Evolutionary conservation across 23 red algal species (phyloP).

Genomic region (Gracilaria caudata): DNA sequence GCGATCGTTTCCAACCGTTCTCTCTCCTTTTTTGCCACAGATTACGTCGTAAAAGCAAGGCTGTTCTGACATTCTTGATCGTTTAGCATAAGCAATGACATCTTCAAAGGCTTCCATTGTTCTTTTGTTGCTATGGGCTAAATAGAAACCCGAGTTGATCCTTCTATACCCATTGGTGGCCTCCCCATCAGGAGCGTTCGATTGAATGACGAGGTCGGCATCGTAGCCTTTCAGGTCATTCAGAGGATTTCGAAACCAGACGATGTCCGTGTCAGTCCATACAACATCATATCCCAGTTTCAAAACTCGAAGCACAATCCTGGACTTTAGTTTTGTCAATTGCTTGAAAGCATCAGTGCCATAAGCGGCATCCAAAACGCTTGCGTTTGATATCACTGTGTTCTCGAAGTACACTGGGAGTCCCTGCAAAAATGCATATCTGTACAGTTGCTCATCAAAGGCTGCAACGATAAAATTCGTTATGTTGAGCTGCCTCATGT

Average conservation of each 20-base stretch:
- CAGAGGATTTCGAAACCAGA: conserved; percentile 86
- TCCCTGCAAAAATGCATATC: conserved; percentile 80
- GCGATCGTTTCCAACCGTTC: conserved; percentile 51
- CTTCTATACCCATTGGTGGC: conserved; percentile 65
- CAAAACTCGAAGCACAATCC: conserved; percentile 79
- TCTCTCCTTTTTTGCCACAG: conserved; percentile 88
- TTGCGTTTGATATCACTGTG: conserved; percentile 16
- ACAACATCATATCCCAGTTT: conserved; percentile 84
- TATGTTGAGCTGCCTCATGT: conserved; percentile 76
- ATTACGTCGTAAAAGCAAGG: conserved; percentile 90
- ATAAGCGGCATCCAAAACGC: conserved; percentile 54
- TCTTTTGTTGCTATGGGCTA: conserved; percentile 36
- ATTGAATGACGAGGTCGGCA: conserved; percentile 70
- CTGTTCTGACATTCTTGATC: conserved; percentile 89
- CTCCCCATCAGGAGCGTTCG: conserved; percentile 80
- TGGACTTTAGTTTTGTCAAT: conserved; percentile 92
- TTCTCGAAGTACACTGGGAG: conserved; percentile 77
- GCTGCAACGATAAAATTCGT: conserved; percentile 88
- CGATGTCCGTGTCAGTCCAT: conserved; percentile 89
- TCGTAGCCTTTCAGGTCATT: conserved; percentile 29
- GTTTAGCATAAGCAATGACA: conserved; percentile 71
- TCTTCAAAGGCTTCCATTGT: conserved; percentile 65
- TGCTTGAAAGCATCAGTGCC: conserved; percentile 78
- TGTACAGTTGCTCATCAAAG: conserved; percentile 79
- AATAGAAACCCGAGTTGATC: conserved; percentile 91